Evolutionary conservation across 306 rosid species (phyloP), one percentile per base, ranked within the genome.

Genomic region (Cucurbita moschata): DNA sequence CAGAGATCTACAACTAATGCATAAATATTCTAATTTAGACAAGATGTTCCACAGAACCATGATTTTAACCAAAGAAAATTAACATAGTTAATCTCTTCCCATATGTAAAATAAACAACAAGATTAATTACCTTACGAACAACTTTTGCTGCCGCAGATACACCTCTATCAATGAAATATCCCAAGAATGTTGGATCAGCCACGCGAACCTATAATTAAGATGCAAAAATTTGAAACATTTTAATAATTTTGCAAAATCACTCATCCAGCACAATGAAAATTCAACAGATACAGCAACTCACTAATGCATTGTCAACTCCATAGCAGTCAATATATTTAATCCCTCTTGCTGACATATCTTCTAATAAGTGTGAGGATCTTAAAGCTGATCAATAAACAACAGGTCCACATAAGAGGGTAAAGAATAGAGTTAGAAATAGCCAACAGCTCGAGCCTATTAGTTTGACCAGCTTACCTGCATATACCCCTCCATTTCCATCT

Each of bases 401-500:
- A 69, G 78, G 26, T 77, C 52, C 39, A 73, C 74, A 15, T 57
- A 43, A 59, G 68, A 74, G 26, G 59, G 26, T 21, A 8, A 62
- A 38, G 3, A 49, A 5, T 49, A 62, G 43, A 51, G 30, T 30
- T 12, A 58, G 30, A 15, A 38, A 53, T 52, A 62, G 35, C 13
- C 49, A 49, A n/a, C 56, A 51, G 75, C 77, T 73, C 38, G 43
- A 79, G 72, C 76, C 55, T 57, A 15, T 26, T 30, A 67, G 68
- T 43, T 18, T 62, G 57, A 75, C 12, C 46, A 60, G 72, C 69
- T 66, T 68, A 92, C 98, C 98, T 81, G 97, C 80, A 81, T 87
- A 94, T 59, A 94, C 97, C 72, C 99, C 99, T 72, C 99, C 99
- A 79, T 94, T 91, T 74, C 99, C 99, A 78, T 94, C 99, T 54